Conservation (phyloP, 257 asterid genomes). For the Phtheirospermum japonicum region DNA sequence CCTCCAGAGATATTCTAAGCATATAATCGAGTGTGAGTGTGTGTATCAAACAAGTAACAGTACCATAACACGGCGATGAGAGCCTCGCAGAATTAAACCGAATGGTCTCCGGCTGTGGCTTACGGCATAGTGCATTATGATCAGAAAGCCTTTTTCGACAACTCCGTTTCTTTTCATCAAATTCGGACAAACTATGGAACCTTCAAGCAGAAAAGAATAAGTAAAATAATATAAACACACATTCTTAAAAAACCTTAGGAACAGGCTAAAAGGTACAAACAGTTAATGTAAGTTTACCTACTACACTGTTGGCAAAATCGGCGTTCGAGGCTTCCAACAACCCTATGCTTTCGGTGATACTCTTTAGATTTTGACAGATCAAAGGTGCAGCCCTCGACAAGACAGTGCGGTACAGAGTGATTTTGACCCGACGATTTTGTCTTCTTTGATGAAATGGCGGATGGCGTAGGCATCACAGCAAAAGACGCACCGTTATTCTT, state of each 20-base stretch:
- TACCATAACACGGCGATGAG: conserved; percentile 69
- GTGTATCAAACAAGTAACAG: background rate
- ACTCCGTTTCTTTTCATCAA: conserved; percentile 85
- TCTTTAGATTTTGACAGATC: no score
- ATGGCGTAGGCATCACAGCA: no score
- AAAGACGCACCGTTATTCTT: no score
- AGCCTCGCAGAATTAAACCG: conserved; percentile 52
- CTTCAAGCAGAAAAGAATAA: conserved; percentile 31
- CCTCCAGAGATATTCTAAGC: background rate
- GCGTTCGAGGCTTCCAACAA: conserved; percentile 64
- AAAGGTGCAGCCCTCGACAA: no score
- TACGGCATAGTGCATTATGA: conserved; percentile 91
- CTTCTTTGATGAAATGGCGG: no score
- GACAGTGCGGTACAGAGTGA: no score
- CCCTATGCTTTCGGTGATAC: conserved; percentile 86
- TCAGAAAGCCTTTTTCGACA: conserved; percentile 87
- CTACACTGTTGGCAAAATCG: conserved; percentile 99
- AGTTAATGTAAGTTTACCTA: conserved; percentile 43
- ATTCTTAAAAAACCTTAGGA: conserved; percentile 3
- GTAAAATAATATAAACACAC: background rate
- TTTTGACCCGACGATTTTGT: no score
- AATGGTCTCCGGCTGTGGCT: conserved; percentile 69
- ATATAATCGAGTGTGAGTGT: no score
- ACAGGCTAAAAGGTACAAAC: background rate
- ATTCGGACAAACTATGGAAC: conserved; percentile 77